A percentile compares a stretch with the other conserved stretches of the same genome.
phyloP scores from a whole-genome alignment of 306 rosid genomes.

The Prunus kanzakura region DNA sequence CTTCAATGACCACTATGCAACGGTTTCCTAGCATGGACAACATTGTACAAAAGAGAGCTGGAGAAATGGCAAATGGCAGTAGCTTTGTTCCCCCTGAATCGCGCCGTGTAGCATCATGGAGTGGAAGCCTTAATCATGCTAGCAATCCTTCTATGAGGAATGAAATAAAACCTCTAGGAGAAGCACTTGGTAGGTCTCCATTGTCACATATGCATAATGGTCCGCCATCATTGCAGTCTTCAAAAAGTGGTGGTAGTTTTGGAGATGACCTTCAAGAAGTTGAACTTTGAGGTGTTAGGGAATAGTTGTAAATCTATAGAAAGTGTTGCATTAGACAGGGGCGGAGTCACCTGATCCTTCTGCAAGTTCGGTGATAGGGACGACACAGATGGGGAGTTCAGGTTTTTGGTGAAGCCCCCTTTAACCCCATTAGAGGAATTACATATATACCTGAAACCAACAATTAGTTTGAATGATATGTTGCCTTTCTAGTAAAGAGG shows the following conservation, averaged over 20 bases:
- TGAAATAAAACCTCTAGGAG: conserved; percentile 42
- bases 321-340: not conserved
- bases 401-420: conserved; percentile 19
- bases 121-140: conserved; percentile 42
- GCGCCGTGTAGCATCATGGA: conserved; percentile 70
- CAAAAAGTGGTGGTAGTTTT: conserved; percentile 35
- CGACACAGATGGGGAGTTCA: conserved; percentile 7
- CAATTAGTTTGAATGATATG: conserved; percentile 13
- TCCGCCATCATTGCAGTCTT: conserved; percentile 21
- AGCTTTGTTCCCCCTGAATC: conserved; percentile 31
- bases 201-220: conserved; percentile 30
- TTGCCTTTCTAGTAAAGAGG: not conserved
- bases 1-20: conserved; percentile 21
- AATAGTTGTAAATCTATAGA: not conserved
- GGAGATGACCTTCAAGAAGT: conserved; percentile 73
- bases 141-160: conserved; percentile 26
- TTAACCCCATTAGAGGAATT: conserved; percentile 4
- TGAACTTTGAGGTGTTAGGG: conserved; percentile 44
- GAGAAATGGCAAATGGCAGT: conserved; percentile 14
- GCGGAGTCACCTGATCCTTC: not conserved
- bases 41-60: conserved; percentile 34
- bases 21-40: conserved; percentile 57
- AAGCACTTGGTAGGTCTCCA: conserved; percentile 37
- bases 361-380: conserved; percentile 8
- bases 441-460: conserved; percentile 9